phyloP scores from a whole-genome alignment of 2,329 filamentous ascomycete genomes.

The Didymella exigua region DNA sequence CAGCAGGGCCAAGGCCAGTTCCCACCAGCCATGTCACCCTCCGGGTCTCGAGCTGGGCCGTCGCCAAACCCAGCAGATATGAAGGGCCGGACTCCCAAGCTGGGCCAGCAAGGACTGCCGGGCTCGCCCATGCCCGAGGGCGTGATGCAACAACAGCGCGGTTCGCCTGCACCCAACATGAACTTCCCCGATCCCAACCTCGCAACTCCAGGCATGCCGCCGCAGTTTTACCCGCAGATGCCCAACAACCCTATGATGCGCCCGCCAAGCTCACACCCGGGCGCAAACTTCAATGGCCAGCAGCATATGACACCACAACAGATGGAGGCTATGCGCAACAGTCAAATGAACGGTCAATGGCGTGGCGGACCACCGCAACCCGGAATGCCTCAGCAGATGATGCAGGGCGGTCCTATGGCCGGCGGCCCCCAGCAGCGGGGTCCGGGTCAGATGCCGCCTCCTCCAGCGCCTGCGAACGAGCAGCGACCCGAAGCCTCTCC shows the following conservation, averaged over 20 bases:
- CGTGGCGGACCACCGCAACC: constrained; percentile 42
- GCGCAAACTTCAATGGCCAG: constrained; percentile 64
- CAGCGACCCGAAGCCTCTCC: constrained; percentile 56
- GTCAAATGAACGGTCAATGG: constrained; percentile 18
- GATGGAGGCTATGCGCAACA: constrained; percentile 53
- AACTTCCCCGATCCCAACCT: constrained; percentile 54
- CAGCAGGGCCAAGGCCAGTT: constrained; percentile 60
- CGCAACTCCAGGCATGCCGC: constrained; percentile 55
- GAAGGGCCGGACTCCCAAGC: constrained; percentile 77
- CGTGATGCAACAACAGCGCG: constrained; percentile 65
- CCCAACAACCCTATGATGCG: constrained; percentile 59
- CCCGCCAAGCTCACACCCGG: constrained; percentile 54
- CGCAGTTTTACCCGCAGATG: constrained; percentile 47
- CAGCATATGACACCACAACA: constrained; percentile 67
- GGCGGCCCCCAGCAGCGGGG: constrained; percentile 74
- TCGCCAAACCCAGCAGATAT: constrained; percentile 81
- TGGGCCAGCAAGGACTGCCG: constrained; percentile 70
- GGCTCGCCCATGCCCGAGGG: constrained; percentile 72
- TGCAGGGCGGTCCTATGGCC: constrained; percentile 51
- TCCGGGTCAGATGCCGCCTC: constrained; percentile 55
- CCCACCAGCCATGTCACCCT: constrained; percentile 70
- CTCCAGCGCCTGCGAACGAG: constrained; percentile 53
- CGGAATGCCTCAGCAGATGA: constrained; percentile 63
- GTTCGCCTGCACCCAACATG: constrained; percentile 64
- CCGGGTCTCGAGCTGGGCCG: constrained; percentile 69